Base-by-base conservation (phyloP, 345 rosid genomes). In the Cardiospermum halicacabum region DNA sequence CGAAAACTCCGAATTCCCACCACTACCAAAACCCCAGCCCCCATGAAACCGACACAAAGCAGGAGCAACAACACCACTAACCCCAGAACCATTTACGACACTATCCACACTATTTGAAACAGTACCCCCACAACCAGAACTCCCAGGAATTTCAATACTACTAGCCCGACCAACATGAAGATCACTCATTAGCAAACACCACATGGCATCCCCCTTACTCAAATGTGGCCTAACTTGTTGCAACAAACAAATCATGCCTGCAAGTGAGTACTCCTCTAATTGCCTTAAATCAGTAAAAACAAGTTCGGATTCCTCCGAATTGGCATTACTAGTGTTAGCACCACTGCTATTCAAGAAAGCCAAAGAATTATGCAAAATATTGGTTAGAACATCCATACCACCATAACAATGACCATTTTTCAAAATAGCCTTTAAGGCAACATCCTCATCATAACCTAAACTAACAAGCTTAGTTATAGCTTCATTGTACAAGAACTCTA, bases 201-300 rank as follows among this genome's bases (percentile, higher is more conserved):
- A 90, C 98, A 88, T 83, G 11, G 96, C 98, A 80, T 93, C 97
- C 48, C 96, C 97, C 83, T 81, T 86, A 66, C 86, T 90, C 82
- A 93, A 60, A 67, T 77, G 82, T 10, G 98, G 94, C 62, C 81
- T 82, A 58, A 85, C 87, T 74, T 93, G 86, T 63, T 85, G 94
- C 87, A 93, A 63, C 89, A 93, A 76, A 78, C 90, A 90, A 58
- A 93, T 77, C 96, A 88, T 85, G 54, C 84, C 90, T 1, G 89
- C 88, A 55, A 93, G 88, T 0, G 94, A 90, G 68, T 83, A 83
- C 80, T 90, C 96, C 53, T 82, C 88, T 72, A 93, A 65, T 50
- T 93, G 94, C 74, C 85, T 82, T 74, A 90, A 79, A 78, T 84
- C 89, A 22, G 77, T 64, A 64, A 93, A 88, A 75, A 75, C 81